A percentile compares a stretch with the other conserved stretches of the same genome.
phyloP scores from a whole-genome alignment of 352 stramenopile genomes.

The Proteromonas lacertae region DNA sequence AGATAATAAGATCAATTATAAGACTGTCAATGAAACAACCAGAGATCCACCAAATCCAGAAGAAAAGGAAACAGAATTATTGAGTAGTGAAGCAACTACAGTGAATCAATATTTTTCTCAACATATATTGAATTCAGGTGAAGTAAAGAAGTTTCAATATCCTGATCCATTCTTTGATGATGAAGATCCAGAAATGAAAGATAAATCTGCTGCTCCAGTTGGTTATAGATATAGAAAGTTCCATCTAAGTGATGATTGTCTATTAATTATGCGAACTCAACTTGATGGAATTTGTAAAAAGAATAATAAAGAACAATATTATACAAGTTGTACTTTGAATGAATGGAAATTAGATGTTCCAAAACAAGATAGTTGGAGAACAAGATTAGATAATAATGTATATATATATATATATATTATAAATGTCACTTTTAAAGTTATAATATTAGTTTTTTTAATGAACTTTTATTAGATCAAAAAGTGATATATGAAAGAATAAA shows the following conservation, averaged over 20 bases:
- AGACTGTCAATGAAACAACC: constrained; percentile 72
- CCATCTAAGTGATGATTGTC: background rate
- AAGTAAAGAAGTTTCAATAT: constrained; percentile 7
- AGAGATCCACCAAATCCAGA: constrained; percentile 34
- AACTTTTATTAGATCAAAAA: no score
- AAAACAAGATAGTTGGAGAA: constrained; percentile 49
- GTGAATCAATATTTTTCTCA: constrained; percentile 96
- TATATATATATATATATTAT: no score
- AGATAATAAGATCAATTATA: constrained; percentile 63
- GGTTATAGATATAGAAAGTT: constrained; percentile 78
- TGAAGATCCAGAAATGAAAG: constrained; percentile 8
- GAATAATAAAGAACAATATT: constrained; percentile 44
- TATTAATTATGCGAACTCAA: constrained; percentile 59
- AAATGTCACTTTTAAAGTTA: no score
- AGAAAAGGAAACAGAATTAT: constrained; percentile 16
- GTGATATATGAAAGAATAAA: no score
- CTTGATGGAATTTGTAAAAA: constrained; percentile 53
- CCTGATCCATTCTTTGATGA: constrained; percentile 71
- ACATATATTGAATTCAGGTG: constrained; percentile 41
- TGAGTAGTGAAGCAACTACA: constrained; percentile 76
- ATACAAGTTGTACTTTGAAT: constrained; percentile 75
- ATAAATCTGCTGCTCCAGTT: constrained; percentile 36
- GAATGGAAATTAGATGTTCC: constrained; percentile 70
- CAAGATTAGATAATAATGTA: constrained; percentile 94
- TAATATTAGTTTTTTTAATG: no score